Percentiles rank a stretch among this genome's conserved stretches.
Conservation (phyloP, 257 asterid genomes). For the Henckelia pumila region DNA sequence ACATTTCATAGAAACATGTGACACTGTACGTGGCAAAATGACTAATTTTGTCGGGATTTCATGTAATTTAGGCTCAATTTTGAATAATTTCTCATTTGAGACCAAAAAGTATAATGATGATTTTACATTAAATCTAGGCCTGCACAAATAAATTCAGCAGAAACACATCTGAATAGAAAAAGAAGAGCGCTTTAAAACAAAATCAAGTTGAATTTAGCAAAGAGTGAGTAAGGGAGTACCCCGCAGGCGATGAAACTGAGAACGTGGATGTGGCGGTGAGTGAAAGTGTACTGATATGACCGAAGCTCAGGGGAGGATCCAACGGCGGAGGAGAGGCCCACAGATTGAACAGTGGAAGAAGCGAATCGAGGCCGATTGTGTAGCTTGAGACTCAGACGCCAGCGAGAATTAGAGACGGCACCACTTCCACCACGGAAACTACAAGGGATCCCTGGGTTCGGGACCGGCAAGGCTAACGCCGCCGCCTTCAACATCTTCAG, state of each 20-base stretch:
- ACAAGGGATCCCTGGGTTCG: constrained; percentile 22
- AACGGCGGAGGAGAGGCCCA: constrained; percentile 43
- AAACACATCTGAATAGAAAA: not conserved
- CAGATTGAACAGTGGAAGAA: constrained; percentile 33
- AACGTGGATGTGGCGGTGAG: constrained; percentile 60
- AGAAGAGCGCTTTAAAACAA: not conserved
- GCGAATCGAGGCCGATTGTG: constrained; percentile 38
- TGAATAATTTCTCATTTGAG: no score
- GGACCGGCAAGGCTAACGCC: constrained; percentile 36
- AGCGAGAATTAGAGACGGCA: constrained; percentile 23
- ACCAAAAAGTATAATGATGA: no score
- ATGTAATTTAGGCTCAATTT: no score
- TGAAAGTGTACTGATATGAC: constrained; percentile 41
- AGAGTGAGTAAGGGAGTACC: constrained; percentile 35
- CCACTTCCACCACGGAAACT: constrained; percentile 16
- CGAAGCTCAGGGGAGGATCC: constrained; percentile 39
- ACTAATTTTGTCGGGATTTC: no score
- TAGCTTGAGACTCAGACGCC: constrained; percentile 32
- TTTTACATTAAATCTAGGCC: no score
- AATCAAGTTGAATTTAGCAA: constrained; percentile 14
- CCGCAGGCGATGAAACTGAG: constrained; percentile 84
- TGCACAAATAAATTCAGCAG: no score
- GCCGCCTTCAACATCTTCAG: constrained; percentile 37
- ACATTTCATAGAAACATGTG: no score
- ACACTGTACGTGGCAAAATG: no score